Conservation (phyloP, 495 filamentous ascomycete species). For the Rhypophila decipiens region DNA sequence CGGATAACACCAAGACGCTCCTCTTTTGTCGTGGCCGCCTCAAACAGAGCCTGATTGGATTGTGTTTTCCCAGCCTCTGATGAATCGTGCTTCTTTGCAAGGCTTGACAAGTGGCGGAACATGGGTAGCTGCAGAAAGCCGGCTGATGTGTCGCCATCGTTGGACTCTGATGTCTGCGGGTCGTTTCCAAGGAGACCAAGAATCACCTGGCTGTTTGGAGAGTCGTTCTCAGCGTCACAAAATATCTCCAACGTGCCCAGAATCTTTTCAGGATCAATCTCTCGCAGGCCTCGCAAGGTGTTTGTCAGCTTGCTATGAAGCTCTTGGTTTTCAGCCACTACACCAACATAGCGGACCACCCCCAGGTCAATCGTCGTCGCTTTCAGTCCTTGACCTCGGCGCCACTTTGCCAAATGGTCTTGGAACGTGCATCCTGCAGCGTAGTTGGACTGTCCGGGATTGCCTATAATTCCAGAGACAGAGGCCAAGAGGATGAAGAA, state of each 20-base stretch:
- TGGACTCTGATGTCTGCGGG: too few species aligned
- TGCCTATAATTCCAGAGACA: slow-evolving; percentile 44
- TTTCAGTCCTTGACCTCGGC: slow-evolving; percentile 10
- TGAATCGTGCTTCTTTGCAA: background rate
- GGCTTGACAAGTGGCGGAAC: background rate
- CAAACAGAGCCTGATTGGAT: background rate
- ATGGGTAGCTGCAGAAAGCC: background rate
- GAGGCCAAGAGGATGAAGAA: slow-evolving; percentile 50
- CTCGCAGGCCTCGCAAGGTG: slow-evolving; percentile 14
- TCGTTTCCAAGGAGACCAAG: background rate
- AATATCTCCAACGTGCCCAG: background rate
- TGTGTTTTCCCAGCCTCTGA: background rate
- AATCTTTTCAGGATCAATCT: background rate
- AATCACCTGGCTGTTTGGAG: background rate
- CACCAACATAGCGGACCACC: slow-evolving; percentile 14
- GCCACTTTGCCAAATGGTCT: slow-evolving; percentile 26
- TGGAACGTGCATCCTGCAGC: slow-evolving; percentile 47
- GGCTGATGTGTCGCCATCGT: too few species aligned
- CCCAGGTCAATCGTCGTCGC: slow-evolving; percentile 18
- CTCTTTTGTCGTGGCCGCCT: too few species aligned
- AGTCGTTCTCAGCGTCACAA: background rate
- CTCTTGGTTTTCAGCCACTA: slow-evolving; percentile 12
- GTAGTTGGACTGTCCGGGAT: slow-evolving; percentile 49
- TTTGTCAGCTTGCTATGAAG: slow-evolving; percentile 4
- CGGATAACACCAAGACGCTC: too few species aligned